These are phyloP conservation scores for Stachybotrys chlorohalonatus DNA, from an alignment of 2,329 filamentous ascomycete genomes.

Conservation along the genomic window DNA sequence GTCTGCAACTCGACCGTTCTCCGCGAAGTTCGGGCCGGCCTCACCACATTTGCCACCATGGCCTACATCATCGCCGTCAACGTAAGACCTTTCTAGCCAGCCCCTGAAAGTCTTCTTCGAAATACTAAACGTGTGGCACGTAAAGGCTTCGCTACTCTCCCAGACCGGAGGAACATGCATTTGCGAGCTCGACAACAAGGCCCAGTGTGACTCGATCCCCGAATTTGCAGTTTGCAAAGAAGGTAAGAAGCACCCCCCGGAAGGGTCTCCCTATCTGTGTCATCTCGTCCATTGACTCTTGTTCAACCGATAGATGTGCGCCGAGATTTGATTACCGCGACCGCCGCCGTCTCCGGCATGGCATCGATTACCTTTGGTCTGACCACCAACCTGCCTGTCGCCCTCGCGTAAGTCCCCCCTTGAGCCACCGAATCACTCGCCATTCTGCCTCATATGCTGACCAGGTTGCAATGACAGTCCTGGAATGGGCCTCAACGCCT, in stretches of 20 bases:
- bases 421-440: conserved; percentile 3
- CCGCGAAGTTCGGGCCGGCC: conserved; percentile 67
- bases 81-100: conserved; percentile 23
- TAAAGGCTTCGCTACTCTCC: conserved; percentile 59
- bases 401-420: conserved; percentile 21
- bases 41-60: conserved; percentile 77
- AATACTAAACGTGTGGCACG: background rate
- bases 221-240: conserved; percentile 37
- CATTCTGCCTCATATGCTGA: background rate
- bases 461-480: conserved; percentile 30
- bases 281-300: background rate
- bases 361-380: conserved; percentile 71
- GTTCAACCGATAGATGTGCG: conserved; percentile 41
- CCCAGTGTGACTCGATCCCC: conserved; percentile 38
- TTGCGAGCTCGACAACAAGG: conserved; percentile 39
- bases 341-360: conserved; percentile 69
- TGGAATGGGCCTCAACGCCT: conserved; percentile 60
- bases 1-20: conserved; percentile 63
- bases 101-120: background rate
- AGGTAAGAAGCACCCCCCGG: conserved; percentile 20
- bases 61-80: conserved; percentile 76
- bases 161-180: conserved; percentile 70
- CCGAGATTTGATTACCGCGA: conserved; percentile 73
- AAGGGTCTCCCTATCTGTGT: background rate
- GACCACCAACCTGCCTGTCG: conserved; percentile 65